phyloP scores from a whole-genome alignment of 108 stramenopile genomes.

The Conticribra guillardii region DNA sequence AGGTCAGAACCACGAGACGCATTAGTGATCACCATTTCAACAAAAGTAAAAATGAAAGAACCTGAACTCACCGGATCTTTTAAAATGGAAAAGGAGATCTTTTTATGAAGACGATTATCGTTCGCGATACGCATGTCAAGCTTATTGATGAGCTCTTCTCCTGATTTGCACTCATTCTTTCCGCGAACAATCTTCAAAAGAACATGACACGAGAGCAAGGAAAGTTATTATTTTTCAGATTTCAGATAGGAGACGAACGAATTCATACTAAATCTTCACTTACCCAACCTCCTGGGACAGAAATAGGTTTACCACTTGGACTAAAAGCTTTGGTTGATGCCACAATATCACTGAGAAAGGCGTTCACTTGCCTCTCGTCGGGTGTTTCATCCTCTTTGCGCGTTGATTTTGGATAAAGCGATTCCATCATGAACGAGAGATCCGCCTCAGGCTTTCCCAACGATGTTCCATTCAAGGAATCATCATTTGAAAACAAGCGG shows the following conservation, averaged over 20 bases:
- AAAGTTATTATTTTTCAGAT: neutral
- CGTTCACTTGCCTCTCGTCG: constrained; percentile 55
- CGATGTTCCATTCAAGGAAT: constrained; percentile 26
- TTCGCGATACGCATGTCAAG: constrained; percentile 67
- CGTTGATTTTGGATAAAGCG: constrained; percentile 72
- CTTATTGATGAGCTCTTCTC: constrained; percentile 65
- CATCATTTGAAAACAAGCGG: constrained; percentile 27
- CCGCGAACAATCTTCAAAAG: constrained; percentile 69
- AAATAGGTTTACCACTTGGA: constrained; percentile 50
- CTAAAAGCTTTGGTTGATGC: constrained; percentile 59
- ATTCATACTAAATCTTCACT: constrained; percentile 4
- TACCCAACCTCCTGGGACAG: constrained; percentile 65
- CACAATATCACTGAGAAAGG: constrained; percentile 61
- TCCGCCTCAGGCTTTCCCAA: constrained; percentile 12
- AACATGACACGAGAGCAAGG: neutral
- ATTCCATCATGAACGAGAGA: constrained; percentile 41
- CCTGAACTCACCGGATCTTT: constrained; percentile 50
- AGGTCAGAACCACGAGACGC: too few species aligned
- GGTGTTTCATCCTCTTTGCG: constrained; percentile 62
- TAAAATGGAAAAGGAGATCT: constrained; percentile 62
- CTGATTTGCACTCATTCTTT: constrained; percentile 57
- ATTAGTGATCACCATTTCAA: too few species aligned
- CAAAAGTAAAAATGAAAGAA: too few species aligned
- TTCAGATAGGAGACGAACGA: neutral
- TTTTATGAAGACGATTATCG: constrained; percentile 50